Conservation (phyloP, 129 eudicot genomes). For the Pittosporum tobira region DNA sequence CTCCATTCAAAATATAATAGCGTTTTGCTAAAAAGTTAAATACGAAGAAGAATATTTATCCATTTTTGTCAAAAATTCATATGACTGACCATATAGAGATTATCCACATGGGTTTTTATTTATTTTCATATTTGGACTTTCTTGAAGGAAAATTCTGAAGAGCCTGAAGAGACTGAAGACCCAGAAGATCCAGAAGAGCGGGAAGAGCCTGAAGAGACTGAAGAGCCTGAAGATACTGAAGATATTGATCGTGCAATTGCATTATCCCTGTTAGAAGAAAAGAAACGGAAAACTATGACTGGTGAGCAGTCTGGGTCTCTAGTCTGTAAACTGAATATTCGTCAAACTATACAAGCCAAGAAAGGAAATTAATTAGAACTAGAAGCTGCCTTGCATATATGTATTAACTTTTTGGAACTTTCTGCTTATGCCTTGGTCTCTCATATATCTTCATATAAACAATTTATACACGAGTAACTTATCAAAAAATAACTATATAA, state of each 20-base stretch:
- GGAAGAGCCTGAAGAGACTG: no score
- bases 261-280: constrained; percentile 57
- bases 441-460: background rate
- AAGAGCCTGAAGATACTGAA: constrained; percentile 60
- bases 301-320: constrained; percentile 40
- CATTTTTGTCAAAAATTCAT: no score
- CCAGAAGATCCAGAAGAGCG: no score
- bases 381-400: background rate
- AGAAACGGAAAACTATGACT: constrained; percentile 29
- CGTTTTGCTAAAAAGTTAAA: no score
- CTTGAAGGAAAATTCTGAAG: no score
- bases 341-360: background rate
- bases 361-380: background rate
- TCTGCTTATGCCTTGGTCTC: background rate
- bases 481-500: background rate
- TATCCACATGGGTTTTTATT: no score
- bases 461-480: background rate
- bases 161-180: no score
- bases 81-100: no score
- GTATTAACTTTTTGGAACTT: background rate
- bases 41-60: no score
- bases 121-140: no score
- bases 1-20: no score
- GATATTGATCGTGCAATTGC: constrained; percentile 73
- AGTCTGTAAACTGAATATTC: background rate